phyloP scores from a whole-genome alignment of 371 early-diverging fungal genomes.

The Saksenaea vasiformis region DNA sequence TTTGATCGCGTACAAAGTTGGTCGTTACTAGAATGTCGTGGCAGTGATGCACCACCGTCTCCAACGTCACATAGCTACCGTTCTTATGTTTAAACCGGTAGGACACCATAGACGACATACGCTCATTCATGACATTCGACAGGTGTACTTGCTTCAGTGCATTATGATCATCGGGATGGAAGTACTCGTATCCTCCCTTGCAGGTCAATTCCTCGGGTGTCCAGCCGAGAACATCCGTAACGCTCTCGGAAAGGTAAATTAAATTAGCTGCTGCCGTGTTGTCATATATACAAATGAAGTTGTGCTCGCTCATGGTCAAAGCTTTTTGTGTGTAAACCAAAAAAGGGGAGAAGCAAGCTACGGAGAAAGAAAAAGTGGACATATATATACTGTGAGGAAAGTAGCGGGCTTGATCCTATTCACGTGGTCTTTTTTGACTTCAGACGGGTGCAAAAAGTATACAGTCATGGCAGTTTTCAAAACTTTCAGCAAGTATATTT shows the following conservation, averaged over 20 bases:
- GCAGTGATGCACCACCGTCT: slow-evolving; percentile 40
- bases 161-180: slow-evolving; percentile 48
- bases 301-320: slow-evolving; percentile 20
- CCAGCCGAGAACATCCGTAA: slow-evolving; percentile 51
- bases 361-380: neutral
- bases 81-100: slow-evolving; percentile 38
- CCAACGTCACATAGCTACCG: slow-evolving; percentile 32
- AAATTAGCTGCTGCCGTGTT: slow-evolving; percentile 46
- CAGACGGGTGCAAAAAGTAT: neutral
- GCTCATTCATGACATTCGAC: slow-evolving; percentile 49
- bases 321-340: neutral
- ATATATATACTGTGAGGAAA: neutral
- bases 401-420: neutral
- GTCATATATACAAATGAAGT: slow-evolving; percentile 61
- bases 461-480: neutral
- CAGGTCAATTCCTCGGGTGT: slow-evolving; percentile 54
- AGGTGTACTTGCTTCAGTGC: slow-evolving; percentile 37
- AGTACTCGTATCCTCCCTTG: slow-evolving; percentile 39
- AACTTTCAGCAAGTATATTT: no score
- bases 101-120: slow-evolving; percentile 34
- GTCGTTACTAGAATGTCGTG: slow-evolving; percentile 33
- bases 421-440: neutral
- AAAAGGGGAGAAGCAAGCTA: neutral
- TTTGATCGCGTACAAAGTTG: slow-evolving; percentile 22
- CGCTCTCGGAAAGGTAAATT: slow-evolving; percentile 54